Percentiles rank a stretch among this genome's conserved stretches.
Conservation (phyloP, 148 eudicot genomes). For the Silene uniflora region DNA sequence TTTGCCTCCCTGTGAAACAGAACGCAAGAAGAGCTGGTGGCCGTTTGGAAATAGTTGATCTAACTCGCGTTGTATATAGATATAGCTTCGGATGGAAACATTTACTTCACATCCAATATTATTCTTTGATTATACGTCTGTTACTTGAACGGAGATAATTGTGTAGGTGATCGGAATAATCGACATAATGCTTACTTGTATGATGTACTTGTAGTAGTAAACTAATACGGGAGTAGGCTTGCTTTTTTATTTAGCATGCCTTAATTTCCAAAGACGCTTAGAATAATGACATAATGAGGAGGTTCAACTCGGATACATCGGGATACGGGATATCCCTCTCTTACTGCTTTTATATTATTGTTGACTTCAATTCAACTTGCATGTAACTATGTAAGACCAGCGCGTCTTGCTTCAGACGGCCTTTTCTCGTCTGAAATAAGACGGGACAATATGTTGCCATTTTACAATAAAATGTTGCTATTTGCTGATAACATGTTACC, state of each 20-base stretch:
- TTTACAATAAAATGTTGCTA: too few species aligned
- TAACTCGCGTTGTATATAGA: conserved; percentile 22
- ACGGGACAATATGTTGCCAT: too few species aligned
- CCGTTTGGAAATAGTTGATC: conserved; percentile 43
- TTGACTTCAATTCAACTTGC: too few species aligned
- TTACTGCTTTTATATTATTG: too few species aligned
- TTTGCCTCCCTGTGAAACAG: conserved; percentile 45
- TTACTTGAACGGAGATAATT: background rate
- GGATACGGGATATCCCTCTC: too few species aligned
- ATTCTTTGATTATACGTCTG: conserved; percentile 14
- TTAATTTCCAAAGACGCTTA: background rate
- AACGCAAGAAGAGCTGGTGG: conserved; percentile 80
- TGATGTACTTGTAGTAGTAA: background rate
- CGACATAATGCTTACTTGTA: background rate
- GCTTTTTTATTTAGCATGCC: conserved; percentile 31
- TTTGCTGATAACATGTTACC: too few species aligned
- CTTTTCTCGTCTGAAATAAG: too few species aligned
- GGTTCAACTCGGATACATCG: too few species aligned
- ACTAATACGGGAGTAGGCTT: background rate
- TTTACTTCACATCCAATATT: background rate
- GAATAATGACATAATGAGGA: background rate
- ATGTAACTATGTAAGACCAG: too few species aligned
- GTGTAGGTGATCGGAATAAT: conserved; percentile 7
- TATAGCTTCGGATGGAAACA: conserved; percentile 15
- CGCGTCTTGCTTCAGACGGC: too few species aligned